Conservation (phyloP, 257 asterid species). For the Salvia splendens region DNA sequence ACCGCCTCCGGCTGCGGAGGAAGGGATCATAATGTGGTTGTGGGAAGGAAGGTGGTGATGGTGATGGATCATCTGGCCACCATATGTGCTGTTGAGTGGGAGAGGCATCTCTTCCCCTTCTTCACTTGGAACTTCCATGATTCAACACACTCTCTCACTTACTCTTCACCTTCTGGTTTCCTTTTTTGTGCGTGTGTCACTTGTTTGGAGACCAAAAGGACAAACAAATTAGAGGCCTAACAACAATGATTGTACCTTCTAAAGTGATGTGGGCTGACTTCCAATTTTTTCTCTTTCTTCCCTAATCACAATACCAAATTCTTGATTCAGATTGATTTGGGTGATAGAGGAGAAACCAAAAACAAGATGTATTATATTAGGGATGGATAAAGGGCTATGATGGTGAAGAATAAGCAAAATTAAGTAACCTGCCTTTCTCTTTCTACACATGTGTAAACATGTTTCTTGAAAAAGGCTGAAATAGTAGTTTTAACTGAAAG, state of each 20-base stretch:
- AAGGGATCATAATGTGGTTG: constrained; percentile 40
- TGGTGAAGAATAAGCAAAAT: too few species aligned
- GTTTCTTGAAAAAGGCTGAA: neutral
- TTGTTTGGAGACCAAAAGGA: constrained; percentile 68
- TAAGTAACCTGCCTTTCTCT: too few species aligned
- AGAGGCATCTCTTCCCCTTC: constrained; percentile 53
- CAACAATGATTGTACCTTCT: constrained; percentile 32
- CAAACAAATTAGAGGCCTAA: constrained; percentile 29
- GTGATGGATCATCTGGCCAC: constrained; percentile 57
- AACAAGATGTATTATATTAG: too few species aligned
- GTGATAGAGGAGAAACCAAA: too few species aligned
- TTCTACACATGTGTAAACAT: neutral
- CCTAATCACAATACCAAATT: too few species aligned
- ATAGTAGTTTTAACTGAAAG: neutral
- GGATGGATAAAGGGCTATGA: too few species aligned
- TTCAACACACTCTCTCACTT: too few species aligned
- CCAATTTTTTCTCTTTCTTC: neutral
- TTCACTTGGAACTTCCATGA: constrained; percentile 54
- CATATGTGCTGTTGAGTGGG: constrained; percentile 75
- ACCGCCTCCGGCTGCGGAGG: constrained; percentile 26
- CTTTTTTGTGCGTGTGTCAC: constrained; percentile 35
- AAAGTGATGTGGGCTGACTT: constrained; percentile 35
- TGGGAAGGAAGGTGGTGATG: constrained; percentile 26
- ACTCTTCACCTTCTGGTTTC: neutral
- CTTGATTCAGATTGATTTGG: too few species aligned